phyloP scores from a whole-genome alignment of 352 stramenopile species.

The Globisporangium cylindrosporum region DNA sequence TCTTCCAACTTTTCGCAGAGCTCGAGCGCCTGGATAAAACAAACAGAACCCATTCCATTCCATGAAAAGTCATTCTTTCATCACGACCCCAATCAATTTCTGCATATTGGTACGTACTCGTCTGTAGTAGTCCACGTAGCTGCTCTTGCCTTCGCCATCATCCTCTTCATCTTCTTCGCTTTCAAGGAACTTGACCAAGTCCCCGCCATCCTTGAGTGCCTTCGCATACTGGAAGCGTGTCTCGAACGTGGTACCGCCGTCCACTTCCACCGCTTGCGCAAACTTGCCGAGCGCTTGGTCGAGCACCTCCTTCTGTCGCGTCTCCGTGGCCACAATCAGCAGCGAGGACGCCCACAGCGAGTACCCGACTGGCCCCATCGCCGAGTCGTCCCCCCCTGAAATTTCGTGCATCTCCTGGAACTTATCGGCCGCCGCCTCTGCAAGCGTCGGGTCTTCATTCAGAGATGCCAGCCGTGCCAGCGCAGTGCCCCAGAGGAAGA shows the following conservation, averaged over 20 bases:
- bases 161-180: conserved; percentile 13
- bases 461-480: conserved; percentile 66
- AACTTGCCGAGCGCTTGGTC: conserved; percentile 65
- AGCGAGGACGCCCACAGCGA: conserved; percentile 77
- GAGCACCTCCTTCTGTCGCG: conserved; percentile 49
- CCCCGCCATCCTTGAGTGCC: conserved; percentile 67
- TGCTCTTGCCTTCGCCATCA: not conserved
- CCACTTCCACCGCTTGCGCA: conserved; percentile 71
- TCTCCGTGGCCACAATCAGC: conserved; percentile 75
- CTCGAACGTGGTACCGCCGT: conserved; percentile 80
- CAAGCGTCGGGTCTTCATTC: conserved; percentile 75
- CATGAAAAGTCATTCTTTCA: not conserved
- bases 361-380: conserved; percentile 73
- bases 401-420: conserved; percentile 75
- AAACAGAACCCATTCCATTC: not conserved
- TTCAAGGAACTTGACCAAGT: conserved; percentile 60
- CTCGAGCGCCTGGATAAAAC: conserved; percentile 17
- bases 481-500: conserved; percentile 80
- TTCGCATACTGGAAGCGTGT: conserved; percentile 78
- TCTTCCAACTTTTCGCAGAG: conserved; percentile 33
- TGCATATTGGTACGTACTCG: conserved; percentile 4
- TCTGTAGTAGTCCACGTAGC: conserved; percentile 20
- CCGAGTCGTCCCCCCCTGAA: conserved; percentile 42
- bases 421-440: conserved; percentile 72
- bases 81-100: not conserved